phyloP scores from a whole-genome alignment of 163 green algal species.

The Scenedesmus sp. region DNA sequence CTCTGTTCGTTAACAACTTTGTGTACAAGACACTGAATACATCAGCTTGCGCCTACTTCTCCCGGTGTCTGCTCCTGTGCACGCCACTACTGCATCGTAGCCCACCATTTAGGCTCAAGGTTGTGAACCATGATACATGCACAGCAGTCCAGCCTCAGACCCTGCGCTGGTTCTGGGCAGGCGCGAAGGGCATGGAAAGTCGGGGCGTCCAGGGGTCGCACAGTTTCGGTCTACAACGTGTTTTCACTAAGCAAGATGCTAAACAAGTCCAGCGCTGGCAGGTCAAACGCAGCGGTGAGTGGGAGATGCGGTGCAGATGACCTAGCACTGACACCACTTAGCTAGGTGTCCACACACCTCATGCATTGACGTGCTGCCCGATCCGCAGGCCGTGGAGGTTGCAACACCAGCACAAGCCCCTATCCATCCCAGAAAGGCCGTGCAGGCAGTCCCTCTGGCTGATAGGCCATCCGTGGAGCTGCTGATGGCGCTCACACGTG shows the following conservation, averaged over 20 bases:
- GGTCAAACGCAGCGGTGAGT: neutral
- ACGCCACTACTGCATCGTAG: neutral
- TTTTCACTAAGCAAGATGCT: slow-evolving; percentile 13
- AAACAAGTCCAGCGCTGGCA: neutral
- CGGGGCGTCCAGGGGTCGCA: neutral
- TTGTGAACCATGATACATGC: neutral
- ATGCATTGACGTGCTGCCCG: neutral
- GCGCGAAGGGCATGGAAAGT: slow-evolving; percentile 12
- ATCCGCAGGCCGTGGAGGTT: slow-evolving; percentile 23
- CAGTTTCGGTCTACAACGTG: slow-evolving; percentile 1
- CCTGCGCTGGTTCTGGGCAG: neutral
- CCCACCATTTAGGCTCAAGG: neutral
- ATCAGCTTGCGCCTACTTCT: neutral
- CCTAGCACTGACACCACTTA: neutral
- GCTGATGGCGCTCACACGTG: slow-evolving; percentile 29
- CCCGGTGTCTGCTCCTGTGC: neutral
- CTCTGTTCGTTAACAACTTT: neutral
- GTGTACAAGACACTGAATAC: neutral
- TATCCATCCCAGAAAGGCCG: slow-evolving; percentile 27
- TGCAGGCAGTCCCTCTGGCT: slow-evolving; percentile 18
- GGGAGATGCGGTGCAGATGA: neutral
- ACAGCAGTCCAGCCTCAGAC: neutral
- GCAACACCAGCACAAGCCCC: neutral
- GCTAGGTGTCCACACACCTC: neutral
- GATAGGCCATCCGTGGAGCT: slow-evolving; percentile 32